Conservation (phyloP, 495 filamentous ascomycete species). For the Usnea hakonensis region DNA sequence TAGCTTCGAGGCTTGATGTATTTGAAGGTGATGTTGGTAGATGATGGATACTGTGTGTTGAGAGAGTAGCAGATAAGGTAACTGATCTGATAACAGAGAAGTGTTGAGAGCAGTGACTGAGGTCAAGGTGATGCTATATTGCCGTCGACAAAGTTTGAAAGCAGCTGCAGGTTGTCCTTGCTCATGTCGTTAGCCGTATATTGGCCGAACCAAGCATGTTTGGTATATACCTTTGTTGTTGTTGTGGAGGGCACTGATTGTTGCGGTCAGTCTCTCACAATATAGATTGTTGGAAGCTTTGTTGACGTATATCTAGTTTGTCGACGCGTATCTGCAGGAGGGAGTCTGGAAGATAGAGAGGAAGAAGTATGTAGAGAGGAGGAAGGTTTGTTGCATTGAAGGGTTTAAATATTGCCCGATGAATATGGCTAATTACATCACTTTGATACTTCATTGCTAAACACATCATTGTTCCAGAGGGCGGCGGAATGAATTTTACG, state of each 20-base stretch:
- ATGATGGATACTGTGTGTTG: neutral
- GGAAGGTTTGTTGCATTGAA: constrained; percentile 14
- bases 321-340: neutral
- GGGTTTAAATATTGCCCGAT: constrained; percentile 4
- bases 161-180: neutral
- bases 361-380: constrained; percentile 1
- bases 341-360: neutral
- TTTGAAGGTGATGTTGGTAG: neutral
- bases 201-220: neutral
- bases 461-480: neutral
- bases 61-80: neutral
- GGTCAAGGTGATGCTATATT: neutral
- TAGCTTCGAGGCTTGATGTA: neutral
- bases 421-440: neutral
- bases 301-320: constrained; percentile 1
- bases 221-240: constrained; percentile 1
- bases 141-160: neutral
- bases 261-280: neutral
- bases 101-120: neutral
- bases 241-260: neutral
- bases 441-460: neutral
- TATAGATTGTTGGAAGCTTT: constrained; percentile 4
- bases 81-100: neutral
- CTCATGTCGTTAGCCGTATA: neutral
- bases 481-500: neutral